Conservation (phyloP, 345 rosid genomes). For the Stellera chamaejasme region DNA sequence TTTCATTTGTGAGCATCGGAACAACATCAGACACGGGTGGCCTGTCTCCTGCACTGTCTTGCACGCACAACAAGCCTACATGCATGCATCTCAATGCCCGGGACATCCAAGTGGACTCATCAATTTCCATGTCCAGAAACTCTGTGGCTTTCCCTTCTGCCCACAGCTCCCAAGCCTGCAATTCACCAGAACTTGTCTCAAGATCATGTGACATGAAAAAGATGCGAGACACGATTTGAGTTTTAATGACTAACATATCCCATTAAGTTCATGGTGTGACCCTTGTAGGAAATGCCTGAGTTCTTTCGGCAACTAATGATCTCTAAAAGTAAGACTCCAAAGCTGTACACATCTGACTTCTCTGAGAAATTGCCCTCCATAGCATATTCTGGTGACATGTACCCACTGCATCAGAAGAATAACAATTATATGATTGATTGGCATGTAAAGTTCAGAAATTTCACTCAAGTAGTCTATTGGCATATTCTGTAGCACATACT, state of each 20-base stretch:
- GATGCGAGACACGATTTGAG: neutral
- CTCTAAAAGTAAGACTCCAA: slow-evolving; percentile 11
- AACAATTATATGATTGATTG: neutral
- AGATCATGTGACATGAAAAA: neutral
- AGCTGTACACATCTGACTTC: slow-evolving; percentile 12
- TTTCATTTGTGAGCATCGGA: slow-evolving; percentile 7
- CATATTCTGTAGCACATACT: neutral
- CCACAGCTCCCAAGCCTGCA: slow-evolving; percentile 17
- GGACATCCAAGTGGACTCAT: neutral
- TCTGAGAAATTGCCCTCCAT: slow-evolving; percentile 13
- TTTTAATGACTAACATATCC: slow-evolving; percentile 2
- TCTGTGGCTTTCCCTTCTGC: slow-evolving; percentile 1
- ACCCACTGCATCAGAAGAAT: neutral
- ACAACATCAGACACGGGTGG: slow-evolving; percentile 11
- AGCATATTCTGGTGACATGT: slow-evolving; percentile 11
- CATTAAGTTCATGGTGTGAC: slow-evolving; percentile 6
- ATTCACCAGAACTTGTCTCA: neutral
- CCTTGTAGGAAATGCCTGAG: neutral
- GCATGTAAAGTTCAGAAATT: too few relatives aligned
- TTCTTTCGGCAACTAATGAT: slow-evolving; percentile 8
- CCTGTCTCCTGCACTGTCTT: slow-evolving; percentile 5
- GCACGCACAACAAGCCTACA: slow-evolving; percentile 12
- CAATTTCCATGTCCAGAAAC: slow-evolving; percentile 7
- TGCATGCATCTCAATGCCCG: slow-evolving; percentile 8
- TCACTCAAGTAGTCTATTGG: too few relatives aligned